Percentiles rank a stretch among this genome's conserved stretches.
Evolutionary conservation across 176 grass and related monocot genomes (phyloP).

Genomic region (Metroxylon sagu): DNA sequence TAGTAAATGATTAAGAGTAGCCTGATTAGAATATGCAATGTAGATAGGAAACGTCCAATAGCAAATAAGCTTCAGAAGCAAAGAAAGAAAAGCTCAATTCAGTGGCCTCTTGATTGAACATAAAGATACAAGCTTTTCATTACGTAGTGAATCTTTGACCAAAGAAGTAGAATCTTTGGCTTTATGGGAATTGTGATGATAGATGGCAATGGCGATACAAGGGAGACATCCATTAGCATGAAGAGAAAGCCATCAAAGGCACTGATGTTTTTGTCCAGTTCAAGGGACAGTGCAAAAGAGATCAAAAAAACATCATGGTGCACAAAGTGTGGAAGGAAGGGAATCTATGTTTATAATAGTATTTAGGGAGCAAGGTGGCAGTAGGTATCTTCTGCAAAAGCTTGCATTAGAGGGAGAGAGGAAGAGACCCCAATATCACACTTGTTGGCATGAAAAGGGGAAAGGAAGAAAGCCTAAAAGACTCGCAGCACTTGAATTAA

Average conservation of each 20-base stretch:
- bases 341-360: background rate
- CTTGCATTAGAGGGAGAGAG: background rate
- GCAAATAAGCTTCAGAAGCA: no score
- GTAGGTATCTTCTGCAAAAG: background rate
- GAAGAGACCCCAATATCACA: background rate
- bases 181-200: constrained; percentile 18
- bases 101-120: constrained; percentile 39
- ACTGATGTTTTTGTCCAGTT: constrained; percentile 3
- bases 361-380: background rate
- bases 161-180: constrained; percentile 28
- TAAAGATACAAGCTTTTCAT: constrained; percentile 42
- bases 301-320: constrained; percentile 1
- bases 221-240: constrained; percentile 23
- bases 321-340: background rate
- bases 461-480: background rate
- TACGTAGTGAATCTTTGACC: constrained; percentile 60
- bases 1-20: no score
- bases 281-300: background rate
- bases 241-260: constrained; percentile 14
- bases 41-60: no score
- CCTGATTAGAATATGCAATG: no score
- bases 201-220: constrained; percentile 21
- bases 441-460: background rate
- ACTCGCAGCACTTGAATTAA: background rate
- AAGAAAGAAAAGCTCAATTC: constrained; percentile 9